A percentile compares a stretch with the other conserved stretches of the same genome.
Conservation (phyloP, 78 protist species). For the Chrysochromulina tobinii region DNA sequence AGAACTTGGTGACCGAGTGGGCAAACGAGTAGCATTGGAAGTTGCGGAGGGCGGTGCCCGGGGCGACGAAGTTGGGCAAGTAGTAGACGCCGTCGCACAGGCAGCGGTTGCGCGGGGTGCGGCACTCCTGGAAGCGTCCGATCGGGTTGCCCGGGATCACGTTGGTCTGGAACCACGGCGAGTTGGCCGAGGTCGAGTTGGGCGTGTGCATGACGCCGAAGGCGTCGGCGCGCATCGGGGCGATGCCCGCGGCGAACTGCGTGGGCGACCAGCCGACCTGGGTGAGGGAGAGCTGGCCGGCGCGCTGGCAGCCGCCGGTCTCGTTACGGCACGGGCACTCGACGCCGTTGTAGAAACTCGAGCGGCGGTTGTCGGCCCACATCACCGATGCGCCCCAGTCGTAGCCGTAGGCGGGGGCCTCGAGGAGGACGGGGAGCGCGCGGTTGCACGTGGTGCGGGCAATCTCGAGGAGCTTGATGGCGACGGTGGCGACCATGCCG, state of each 20-base stretch:
- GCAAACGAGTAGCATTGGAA: background rate
- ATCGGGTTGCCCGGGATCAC: slow-evolving; percentile 1
- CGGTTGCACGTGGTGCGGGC: background rate
- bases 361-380: background rate
- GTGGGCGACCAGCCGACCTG: background rate
- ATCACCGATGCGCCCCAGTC: background rate
- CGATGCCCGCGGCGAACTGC: too few relatives aligned
- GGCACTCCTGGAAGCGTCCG: background rate
- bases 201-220: background rate
- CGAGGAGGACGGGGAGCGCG: background rate
- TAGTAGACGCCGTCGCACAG: slow-evolving; percentile 5
- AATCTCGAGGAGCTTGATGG: background rate
- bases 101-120: background rate
- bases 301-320: background rate
- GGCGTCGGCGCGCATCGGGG: background rate
- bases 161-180: slow-evolving; percentile 12
- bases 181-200: background rate
- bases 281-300: background rate
- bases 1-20: slow-evolving; percentile 6
- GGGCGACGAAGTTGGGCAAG: background rate
- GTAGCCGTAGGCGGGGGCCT: slow-evolving; percentile 21
- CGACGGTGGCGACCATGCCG: background rate
- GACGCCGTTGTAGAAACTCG: background rate
- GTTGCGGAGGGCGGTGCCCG: background rate
- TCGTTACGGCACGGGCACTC: background rate